These are phyloP conservation scores for Penicillium corylophilum DNA, from an alignment of 2,329 filamentous ascomycete genomes.

Conservation along the genomic window DNA sequence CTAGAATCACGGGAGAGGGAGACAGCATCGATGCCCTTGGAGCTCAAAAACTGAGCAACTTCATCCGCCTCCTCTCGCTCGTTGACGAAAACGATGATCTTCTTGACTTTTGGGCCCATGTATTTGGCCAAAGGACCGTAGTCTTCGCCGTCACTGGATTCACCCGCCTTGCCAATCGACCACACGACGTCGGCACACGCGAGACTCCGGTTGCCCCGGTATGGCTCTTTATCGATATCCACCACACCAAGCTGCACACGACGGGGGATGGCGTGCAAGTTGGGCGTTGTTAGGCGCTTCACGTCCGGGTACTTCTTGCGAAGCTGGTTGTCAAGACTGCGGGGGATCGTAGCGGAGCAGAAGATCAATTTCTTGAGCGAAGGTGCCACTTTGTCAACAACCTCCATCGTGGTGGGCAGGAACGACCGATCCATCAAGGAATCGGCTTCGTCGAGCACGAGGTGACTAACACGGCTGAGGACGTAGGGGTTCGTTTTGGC, in stretches of 20 bases:
- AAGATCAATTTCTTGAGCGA: constrained; percentile 84
- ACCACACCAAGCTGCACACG: constrained; percentile 92
- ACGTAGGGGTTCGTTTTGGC: constrained; percentile 88
- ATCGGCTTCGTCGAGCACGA: constrained; percentile 93
- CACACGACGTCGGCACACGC: constrained; percentile 95
- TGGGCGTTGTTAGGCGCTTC: constrained; percentile 84
- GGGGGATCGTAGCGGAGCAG: constrained; percentile 94
- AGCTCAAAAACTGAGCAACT: constrained; percentile 72
- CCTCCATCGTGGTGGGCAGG: constrained; percentile 73
- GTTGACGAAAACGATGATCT: constrained; percentile 94
- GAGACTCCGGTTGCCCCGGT: constrained; percentile 86
- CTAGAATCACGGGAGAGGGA: constrained; percentile 82
- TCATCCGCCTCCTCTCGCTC: constrained; percentile 86
- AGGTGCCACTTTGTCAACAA: constrained; percentile 77
- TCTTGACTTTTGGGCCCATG: constrained; percentile 64
- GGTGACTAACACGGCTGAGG: constrained; percentile 82
- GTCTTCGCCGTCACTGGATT: constrained; percentile 32
- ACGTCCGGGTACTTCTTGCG: constrained; percentile 78
- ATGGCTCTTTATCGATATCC: constrained; percentile 88
- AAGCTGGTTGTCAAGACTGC: constrained; percentile 83
- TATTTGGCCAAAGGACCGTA: constrained; percentile 33
- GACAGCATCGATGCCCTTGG: constrained; percentile 85
- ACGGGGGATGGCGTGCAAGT: constrained; percentile 91
- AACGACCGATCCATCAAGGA: constrained; percentile 94
- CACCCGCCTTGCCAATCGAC: constrained; percentile 80